Percentiles rank a stretch among this genome's conserved stretches.
phyloP scores from a whole-genome alignment of 2,329 filamentous ascomycete species.

The Cladosporium sp. region DNA sequence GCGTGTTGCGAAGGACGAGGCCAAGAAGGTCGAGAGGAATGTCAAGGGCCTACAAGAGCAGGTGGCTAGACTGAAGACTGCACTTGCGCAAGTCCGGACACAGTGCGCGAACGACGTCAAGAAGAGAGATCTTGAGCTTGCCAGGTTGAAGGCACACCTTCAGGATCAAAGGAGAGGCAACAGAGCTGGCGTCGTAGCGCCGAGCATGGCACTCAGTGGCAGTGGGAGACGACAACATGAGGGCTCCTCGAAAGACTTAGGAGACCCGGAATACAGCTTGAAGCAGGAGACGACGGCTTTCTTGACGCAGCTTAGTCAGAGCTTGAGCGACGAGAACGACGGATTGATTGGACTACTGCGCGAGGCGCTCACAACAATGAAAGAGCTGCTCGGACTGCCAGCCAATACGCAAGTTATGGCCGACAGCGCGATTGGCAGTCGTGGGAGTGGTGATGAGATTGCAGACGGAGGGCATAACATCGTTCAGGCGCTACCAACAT shows the following conservation, averaged over 20 bases:
- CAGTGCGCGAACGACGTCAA: conserved; percentile 89
- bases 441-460: conserved; percentile 28
- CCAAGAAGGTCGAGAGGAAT: conserved; percentile 73
- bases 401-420: conserved; percentile 33
- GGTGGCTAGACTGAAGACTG: conserved; percentile 72
- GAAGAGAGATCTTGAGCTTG: conserved; percentile 85
- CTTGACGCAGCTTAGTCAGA: conserved; percentile 78
- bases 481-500: conserved; percentile 53
- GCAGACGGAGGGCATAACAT: conserved; percentile 33
- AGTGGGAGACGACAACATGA: conserved; percentile 50
- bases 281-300: conserved; percentile 89
- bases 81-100: conserved; percentile 78
- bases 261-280: conserved; percentile 65
- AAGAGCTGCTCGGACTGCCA: conserved; percentile 60
- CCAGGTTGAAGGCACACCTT: conserved; percentile 84
- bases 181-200: conserved; percentile 46
- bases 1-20: conserved; percentile 77
- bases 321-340: conserved; percentile 90
- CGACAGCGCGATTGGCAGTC: conserved; percentile 35
- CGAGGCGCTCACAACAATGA: conserved; percentile 69
- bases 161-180: conserved; percentile 60
- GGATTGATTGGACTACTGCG: conserved; percentile 70
- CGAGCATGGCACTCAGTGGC: conserved; percentile 49
- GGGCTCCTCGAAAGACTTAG: conserved; percentile 47
- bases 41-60: conserved; percentile 80